A percentile compares a stretch with the other conserved stretches of the same genome.
These are phyloP conservation scores for Vigna radiata DNA, from an alignment of 306 rosid species.

Conservation along the genomic window DNA sequence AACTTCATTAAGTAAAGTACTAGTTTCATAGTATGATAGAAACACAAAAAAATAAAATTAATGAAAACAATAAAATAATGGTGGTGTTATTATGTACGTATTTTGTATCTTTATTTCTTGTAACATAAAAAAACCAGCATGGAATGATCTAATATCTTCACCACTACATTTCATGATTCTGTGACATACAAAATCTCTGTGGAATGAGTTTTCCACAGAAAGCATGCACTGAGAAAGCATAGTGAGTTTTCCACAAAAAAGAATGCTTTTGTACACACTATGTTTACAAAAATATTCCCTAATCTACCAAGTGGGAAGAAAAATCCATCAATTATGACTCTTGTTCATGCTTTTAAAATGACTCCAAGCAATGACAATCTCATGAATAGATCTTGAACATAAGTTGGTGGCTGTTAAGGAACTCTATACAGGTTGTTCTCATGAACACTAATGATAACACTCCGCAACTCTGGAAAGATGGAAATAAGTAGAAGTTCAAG, in stretches of 20 bases:
- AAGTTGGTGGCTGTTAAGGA: constrained; percentile 23
- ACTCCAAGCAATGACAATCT: constrained; percentile 21
- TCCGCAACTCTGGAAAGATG: constrained; percentile 83
- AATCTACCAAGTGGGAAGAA: constrained; percentile 5
- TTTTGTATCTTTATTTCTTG: neutral
- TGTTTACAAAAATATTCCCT: constrained; percentile 34
- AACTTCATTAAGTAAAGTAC: neutral
- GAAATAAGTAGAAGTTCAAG: constrained; percentile 85
- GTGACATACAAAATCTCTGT: constrained; percentile 37
- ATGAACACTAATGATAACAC: constrained; percentile 70
- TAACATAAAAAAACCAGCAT: neutral
- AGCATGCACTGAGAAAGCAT: constrained; percentile 21
- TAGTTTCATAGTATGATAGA: neutral
- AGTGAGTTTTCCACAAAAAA: constrained; percentile 32
- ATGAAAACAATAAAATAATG: neutral
- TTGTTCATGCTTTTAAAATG: constrained; percentile 7
- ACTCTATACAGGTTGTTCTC: constrained; percentile 70
- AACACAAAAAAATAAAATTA: neutral
- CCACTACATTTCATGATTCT: constrained; percentile 9
- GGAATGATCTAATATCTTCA: neutral
- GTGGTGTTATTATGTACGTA: neutral
- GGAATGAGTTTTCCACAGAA: no score
- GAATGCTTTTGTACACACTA: constrained; percentile 53
- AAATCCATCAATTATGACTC: constrained; percentile 19
- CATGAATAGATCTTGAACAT: constrained; percentile 38